Evolutionary conservation across 495 filamentous ascomycete species (phyloP).

Genomic region (Hypoxylon fuscum): DNA sequence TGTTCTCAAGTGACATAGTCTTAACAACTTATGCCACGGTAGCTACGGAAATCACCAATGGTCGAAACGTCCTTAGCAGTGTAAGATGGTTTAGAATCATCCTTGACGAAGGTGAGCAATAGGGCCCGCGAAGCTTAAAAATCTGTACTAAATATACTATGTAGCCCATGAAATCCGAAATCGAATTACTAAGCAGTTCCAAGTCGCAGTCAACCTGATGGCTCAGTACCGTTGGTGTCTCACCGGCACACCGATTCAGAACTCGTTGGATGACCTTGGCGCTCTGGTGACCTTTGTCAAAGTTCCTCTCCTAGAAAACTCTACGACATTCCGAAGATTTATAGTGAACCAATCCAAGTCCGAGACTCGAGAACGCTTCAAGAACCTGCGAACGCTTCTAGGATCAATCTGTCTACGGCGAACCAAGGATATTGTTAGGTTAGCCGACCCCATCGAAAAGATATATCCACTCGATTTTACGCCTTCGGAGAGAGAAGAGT

Average conservation of each 20-base stretch:
- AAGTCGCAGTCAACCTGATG: conserved; percentile 35
- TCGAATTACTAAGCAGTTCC: conserved; percentile 35
- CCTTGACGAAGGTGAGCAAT: conserved; percentile 45
- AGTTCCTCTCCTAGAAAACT: conserved; percentile 38
- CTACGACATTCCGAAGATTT: conserved; percentile 13
- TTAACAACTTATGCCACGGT: conserved; percentile 49
- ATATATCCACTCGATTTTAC: conserved; percentile 4
- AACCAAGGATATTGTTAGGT: conserved; percentile 2
- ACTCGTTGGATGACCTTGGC: conserved; percentile 41
- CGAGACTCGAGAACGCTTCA: conserved; percentile 9
- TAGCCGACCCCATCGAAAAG: background rate
- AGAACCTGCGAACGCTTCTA: conserved; percentile 18
- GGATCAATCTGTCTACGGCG: conserved; percentile 37
- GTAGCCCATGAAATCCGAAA: conserved; percentile 52
- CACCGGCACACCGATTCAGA: conserved; percentile 49
- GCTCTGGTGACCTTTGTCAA: conserved; percentile 19
- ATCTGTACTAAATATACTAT: conserved; percentile 4
- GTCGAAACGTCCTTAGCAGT: background rate
- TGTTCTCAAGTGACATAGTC: conserved; percentile 43
- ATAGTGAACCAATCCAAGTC: conserved; percentile 20
- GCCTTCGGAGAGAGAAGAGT: background rate
- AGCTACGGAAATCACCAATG: background rate
- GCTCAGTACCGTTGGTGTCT: conserved; percentile 45
- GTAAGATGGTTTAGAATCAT: conserved; percentile 43
- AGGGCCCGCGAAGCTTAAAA: background rate